Percentiles rank a stretch among this genome's conserved stretches.
These are phyloP conservation scores for Populus hybrid DNA, from an alignment of 441 rosid genomes.

Conservation along the genomic window DNA sequence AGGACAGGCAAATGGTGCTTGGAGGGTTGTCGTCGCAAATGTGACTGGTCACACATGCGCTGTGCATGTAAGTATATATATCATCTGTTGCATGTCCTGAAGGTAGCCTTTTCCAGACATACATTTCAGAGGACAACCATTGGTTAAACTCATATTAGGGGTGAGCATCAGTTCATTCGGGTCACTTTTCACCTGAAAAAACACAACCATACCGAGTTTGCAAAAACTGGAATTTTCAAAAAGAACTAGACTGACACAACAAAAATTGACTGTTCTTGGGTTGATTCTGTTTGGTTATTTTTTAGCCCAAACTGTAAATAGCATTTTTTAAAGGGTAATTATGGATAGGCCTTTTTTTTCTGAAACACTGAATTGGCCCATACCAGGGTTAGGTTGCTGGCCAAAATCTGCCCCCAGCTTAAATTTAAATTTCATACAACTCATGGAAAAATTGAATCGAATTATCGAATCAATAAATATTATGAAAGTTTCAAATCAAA, in stretches of 20 bases:
- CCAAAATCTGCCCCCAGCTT: not conserved
- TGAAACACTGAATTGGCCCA: not conserved
- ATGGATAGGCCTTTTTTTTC: not conserved
- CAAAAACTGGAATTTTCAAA: not conserved
- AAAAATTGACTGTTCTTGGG: not conserved
- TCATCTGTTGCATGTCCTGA: conserved; percentile 5
- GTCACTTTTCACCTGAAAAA: not conserved
- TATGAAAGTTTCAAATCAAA: not conserved
- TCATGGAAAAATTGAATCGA: not conserved
- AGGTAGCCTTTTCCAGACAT: conserved; percentile 3
- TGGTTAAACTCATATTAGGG: not conserved
- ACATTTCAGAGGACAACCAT: not conserved
- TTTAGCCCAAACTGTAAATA: not conserved
- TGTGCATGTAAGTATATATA: conserved; percentile 70
- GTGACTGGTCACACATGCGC: conserved; percentile 96
- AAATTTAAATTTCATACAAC: not conserved
- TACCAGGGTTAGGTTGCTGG: not conserved
- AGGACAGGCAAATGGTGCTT: conserved; percentile 90
- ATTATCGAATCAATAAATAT: too few species aligned
- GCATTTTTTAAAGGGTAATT: not conserved
- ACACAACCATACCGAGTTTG: not conserved
- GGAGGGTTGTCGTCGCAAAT: conserved; percentile 85
- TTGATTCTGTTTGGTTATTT: not conserved
- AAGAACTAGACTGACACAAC: not conserved
- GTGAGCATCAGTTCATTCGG: not conserved